Conservation (phyloP, 2,329 filamentous ascomycete species). For the Rugonectria rugulosa region DNA sequence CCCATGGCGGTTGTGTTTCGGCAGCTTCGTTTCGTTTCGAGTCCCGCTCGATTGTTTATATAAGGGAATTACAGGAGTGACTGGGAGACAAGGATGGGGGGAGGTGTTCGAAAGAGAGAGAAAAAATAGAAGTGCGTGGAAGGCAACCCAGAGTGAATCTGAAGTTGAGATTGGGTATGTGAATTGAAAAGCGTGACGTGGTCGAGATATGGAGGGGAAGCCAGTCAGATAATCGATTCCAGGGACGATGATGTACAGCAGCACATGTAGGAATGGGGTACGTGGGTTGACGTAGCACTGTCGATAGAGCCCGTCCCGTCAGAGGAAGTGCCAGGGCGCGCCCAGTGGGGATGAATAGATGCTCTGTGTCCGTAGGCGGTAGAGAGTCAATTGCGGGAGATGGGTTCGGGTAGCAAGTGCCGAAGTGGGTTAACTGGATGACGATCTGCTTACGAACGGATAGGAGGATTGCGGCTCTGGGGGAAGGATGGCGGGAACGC, state of each 20-base stretch:
- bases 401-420: not conserved
- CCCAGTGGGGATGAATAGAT: not conserved
- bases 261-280: too few relatives aligned
- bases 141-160: not conserved
- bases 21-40: constrained; percentile 4
- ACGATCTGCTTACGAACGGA: not conserved
- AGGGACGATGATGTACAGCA: not conserved
- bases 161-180: not conserved
- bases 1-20: constrained; percentile 7
- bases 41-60: not conserved
- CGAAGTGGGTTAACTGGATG: constrained; percentile 1
- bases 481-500: too few relatives aligned
- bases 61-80: not conserved
- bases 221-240: not conserved
- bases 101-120: not conserved
- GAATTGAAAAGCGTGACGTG: not conserved
- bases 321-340: not conserved
- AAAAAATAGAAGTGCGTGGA: not conserved
- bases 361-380: too few relatives aligned
- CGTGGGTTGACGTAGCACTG: too few relatives aligned
- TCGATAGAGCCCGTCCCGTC: too few relatives aligned
- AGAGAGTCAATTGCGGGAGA: not conserved
- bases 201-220: not conserved
- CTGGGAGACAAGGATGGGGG: too few relatives aligned
- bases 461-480: too few relatives aligned